A percentile compares a stretch with the other conserved stretches of the same genome.
phyloP scores from a whole-genome alignment of 345 rosid species.

The Balakata baccata region DNA sequence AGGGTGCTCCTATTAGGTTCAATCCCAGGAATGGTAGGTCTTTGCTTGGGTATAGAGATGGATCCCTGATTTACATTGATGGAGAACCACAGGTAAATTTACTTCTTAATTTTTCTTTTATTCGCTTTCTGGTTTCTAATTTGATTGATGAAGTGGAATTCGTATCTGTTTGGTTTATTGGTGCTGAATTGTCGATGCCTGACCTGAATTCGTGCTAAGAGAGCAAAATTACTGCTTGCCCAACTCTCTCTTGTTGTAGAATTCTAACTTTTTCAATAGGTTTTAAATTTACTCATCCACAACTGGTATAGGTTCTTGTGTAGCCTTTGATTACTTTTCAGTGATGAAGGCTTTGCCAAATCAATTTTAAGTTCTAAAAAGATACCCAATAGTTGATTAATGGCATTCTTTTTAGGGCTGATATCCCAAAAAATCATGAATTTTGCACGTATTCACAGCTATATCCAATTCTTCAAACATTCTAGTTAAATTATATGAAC shows the following conservation, averaged over 20 bases:
- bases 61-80: constrained; percentile 65
- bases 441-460: no score
- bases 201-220: background rate
- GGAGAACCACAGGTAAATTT: constrained; percentile 76
- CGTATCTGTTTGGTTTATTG: background rate
- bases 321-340: background rate
- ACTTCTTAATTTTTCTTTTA: background rate
- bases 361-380: no score
- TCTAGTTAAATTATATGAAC: no score
- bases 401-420: no score
- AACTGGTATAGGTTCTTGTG: background rate
- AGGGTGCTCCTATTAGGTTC: constrained; percentile 76
- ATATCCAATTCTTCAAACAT: no score
- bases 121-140: background rate
- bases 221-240: background rate
- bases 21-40: constrained; percentile 71
- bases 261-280: no score
- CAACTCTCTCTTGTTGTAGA: no score
- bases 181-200: background rate
- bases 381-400: no score
- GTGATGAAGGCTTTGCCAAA: no score
- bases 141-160: background rate
- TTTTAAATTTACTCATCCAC: background rate
- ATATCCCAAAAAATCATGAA: no score
- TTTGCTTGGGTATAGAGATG: constrained; percentile 61